These are phyloP conservation scores for Penicillium subrubescens DNA, from an alignment of 495 filamentous ascomycete species.

Conservation along the genomic window DNA sequence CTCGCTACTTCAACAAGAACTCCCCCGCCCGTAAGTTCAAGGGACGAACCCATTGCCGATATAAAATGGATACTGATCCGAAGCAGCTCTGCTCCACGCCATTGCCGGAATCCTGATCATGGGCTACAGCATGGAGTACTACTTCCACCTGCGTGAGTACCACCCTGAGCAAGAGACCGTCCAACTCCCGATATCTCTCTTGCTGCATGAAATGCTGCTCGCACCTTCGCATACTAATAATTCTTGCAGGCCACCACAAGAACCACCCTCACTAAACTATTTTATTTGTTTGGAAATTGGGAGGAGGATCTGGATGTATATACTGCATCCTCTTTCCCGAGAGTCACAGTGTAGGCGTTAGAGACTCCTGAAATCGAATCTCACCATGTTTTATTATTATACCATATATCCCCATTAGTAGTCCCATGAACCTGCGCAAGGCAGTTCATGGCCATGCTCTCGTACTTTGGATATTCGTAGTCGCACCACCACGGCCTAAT, in stretches of 20 bases:
- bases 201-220: not conserved
- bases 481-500: not conserved
- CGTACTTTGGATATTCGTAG: not conserved
- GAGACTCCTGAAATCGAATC: constrained; percentile 23
- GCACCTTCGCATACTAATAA: constrained; percentile 14
- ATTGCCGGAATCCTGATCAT: constrained; percentile 73
- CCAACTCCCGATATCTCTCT: not conserved
- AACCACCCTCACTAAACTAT: constrained; percentile 89
- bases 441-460: not conserved
- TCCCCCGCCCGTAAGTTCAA: constrained; percentile 78
- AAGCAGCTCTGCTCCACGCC: constrained; percentile 79
- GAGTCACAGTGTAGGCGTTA: constrained; percentile 36
- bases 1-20: constrained; percentile 91
- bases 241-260: constrained; percentile 86
- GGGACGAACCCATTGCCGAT: not conserved
- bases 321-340: constrained; percentile 36
- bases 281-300: constrained; percentile 19
- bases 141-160: constrained; percentile 95
- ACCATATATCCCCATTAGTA: not conserved
- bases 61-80: constrained; percentile 18
- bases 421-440: not conserved
- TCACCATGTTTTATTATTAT: constrained; percentile 31
- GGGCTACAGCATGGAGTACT: constrained; percentile 96
- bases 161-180: not conserved
- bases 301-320: constrained; percentile 44